phyloP scores from a whole-genome alignment of 2,329 filamentous ascomycete species.

The Malbranchea zuffiana region DNA sequence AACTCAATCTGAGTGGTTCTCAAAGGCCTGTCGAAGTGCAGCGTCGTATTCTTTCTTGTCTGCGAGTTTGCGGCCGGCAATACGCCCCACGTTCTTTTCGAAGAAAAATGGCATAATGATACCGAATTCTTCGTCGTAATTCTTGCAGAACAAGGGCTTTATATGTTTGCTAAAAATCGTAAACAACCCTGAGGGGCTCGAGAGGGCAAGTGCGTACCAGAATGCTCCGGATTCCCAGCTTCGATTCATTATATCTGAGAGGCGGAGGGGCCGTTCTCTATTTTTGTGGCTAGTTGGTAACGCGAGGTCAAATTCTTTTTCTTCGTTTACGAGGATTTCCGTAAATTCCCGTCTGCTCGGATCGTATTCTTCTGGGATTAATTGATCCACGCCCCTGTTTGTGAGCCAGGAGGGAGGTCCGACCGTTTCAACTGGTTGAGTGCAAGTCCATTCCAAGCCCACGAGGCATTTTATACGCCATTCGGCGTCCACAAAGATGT shows the following conservation, averaged over 20 bases:
- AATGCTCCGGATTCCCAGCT: conserved; percentile 7
- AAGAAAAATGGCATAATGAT: conserved; percentile 14
- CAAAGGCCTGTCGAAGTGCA: conserved; percentile 10
- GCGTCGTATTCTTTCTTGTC: conserved; percentile 13
- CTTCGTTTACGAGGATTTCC: conserved; percentile 16
- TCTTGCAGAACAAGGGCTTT: conserved; percentile 13
- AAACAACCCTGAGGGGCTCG: conserved; percentile 7
- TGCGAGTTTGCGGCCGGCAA: conserved; percentile 13
- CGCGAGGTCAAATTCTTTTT: conserved; percentile 5
- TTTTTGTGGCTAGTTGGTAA: not conserved
- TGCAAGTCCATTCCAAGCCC: conserved; percentile 27
- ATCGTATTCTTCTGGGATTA: conserved; percentile 14
- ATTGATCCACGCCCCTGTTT: conserved; percentile 10
- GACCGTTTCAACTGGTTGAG: conserved; percentile 22
- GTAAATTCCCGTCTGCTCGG: conserved; percentile 15
- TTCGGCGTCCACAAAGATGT: conserved; percentile 28
- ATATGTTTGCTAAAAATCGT: conserved; percentile 7
- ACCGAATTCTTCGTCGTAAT: conserved; percentile 15
- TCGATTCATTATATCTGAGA: conserved; percentile 13
- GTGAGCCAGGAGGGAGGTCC: conserved; percentile 25
- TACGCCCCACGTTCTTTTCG: conserved; percentile 12
- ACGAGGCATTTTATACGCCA: conserved; percentile 27
- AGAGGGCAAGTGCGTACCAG: conserved; percentile 9
- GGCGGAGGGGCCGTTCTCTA: too few species aligned
- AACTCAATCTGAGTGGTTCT: too few species aligned